phyloP scores from a whole-genome alignment of 805 yeast species.

The Saccharomyces eubayanus region DNA sequence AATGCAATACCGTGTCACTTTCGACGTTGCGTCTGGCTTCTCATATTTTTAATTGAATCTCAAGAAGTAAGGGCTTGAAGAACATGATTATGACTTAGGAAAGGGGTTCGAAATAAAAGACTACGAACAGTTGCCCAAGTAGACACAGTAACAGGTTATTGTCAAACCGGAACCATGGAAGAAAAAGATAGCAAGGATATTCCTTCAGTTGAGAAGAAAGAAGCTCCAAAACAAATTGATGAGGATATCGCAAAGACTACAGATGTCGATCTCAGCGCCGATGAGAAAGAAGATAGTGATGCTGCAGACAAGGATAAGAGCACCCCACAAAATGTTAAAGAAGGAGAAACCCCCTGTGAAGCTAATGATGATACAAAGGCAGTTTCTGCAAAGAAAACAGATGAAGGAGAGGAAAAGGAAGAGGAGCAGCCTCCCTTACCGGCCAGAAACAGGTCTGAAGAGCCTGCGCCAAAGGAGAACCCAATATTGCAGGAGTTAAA shows the following conservation, averaged over 20 bases:
- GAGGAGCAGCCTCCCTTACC: constrained; percentile 22
- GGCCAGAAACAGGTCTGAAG: constrained; percentile 10
- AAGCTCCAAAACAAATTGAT: neutral
- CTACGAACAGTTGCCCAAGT: neutral
- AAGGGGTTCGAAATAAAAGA: neutral
- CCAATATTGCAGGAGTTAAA: constrained; percentile 43
- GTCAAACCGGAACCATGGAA: neutral
- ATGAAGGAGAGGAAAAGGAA: constrained; percentile 5
- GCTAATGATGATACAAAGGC: neutral
- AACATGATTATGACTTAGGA: neutral
- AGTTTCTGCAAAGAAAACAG: constrained; percentile 2
- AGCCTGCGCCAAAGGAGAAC: constrained; percentile 11
- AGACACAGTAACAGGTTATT: neutral
- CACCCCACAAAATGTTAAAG: constrained; percentile 13
- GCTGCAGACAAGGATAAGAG: constrained; percentile 12
- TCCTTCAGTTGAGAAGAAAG: neutral
- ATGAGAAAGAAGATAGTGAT: constrained; percentile 2
- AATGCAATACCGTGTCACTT: neutral
- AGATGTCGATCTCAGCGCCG: neutral
- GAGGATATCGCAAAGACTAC: neutral
- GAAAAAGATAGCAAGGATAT: constrained; percentile 1
- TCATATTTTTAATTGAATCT: neutral
- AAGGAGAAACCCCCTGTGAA: constrained; percentile 3
- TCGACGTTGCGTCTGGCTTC: neutral
- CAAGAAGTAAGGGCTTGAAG: neutral